Evolutionary conservation across 345 rosid genomes (phyloP).

Genomic region (Corchorus olitorius): DNA sequence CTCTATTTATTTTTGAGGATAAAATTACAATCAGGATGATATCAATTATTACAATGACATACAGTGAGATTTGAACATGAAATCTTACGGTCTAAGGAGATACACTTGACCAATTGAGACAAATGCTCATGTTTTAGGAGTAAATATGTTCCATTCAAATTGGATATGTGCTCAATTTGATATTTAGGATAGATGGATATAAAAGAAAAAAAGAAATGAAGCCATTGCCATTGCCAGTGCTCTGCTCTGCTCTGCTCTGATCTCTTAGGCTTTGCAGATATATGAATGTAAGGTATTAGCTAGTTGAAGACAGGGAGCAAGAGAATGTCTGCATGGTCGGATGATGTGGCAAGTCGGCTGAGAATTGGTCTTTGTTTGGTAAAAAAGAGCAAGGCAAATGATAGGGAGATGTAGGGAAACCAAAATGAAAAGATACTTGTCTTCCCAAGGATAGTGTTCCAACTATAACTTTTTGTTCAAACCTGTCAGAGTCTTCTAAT

Average conservation of each 20-base stretch:
- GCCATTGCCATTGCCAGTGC: background rate
- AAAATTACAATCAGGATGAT: too few species aligned
- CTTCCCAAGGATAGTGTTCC: conserved; percentile 67
- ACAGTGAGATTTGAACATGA: too few species aligned
- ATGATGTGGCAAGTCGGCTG: conserved; percentile 35
- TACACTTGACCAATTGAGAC: too few species aligned
- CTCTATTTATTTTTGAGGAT: too few species aligned
- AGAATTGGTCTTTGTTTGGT: conserved; percentile 31
- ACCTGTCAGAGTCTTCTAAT: conserved; percentile 71
- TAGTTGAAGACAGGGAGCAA: conserved; percentile 2
- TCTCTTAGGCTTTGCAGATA: background rate
- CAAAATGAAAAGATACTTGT: conserved; percentile 57
- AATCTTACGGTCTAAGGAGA: too few species aligned
- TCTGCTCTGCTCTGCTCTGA: background rate
- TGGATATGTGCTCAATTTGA: too few species aligned
- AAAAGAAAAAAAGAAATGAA: background rate
- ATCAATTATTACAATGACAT: too few species aligned
- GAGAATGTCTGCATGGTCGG: conserved; percentile 26
- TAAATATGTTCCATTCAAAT: too few species aligned
- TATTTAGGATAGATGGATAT: too few species aligned
- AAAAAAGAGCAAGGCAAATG: conserved; percentile 41
- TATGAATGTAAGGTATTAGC: background rate
- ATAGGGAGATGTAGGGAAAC: conserved; percentile 39
- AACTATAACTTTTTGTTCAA: conserved; percentile 75
- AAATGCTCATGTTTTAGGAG: too few species aligned